These are phyloP conservation scores for Paraphoma chrysanthemicola DNA, from an alignment of 2,329 filamentous ascomycete species.

Conservation along the genomic window DNA sequence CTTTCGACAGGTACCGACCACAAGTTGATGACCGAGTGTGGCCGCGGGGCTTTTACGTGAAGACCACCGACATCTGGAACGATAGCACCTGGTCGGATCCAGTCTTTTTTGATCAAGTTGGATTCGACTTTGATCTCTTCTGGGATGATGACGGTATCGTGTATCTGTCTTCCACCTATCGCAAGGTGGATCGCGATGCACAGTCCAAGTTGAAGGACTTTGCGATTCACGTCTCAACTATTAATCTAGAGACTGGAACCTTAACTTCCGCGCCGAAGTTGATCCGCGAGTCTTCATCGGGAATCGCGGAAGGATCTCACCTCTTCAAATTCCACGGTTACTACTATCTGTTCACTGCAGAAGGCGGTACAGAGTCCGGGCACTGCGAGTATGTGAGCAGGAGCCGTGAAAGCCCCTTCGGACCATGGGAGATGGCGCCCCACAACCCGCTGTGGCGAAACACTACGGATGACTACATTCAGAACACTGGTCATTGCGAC, in stretches of 20 bases:
- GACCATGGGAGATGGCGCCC: conserved; percentile 44
- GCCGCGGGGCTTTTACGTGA: conserved; percentile 58
- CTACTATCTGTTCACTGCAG: conserved; percentile 40
- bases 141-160: conserved; percentile 63
- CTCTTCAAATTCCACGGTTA: conserved; percentile 33
- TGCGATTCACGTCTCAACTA: conserved; percentile 37
- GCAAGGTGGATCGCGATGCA: conserved; percentile 20
- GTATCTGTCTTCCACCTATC: conserved; percentile 46
- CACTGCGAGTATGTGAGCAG: conserved; percentile 60
- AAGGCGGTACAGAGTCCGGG: conserved; percentile 44
- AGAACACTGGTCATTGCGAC: conserved; percentile 36
- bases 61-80: conserved; percentile 24
- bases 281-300: conserved; percentile 32
- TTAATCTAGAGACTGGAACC: conserved; percentile 41
- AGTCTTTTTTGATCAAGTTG: conserved; percentile 30
- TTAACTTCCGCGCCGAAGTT: conserved; percentile 20
- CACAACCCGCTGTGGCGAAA: conserved; percentile 48
- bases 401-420: conserved; percentile 51
- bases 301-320: conserved; percentile 45
- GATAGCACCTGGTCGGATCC: conserved; percentile 29
- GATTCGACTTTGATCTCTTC: conserved; percentile 47
- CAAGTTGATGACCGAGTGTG: conserved; percentile 47
- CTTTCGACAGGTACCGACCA: conserved; percentile 31
- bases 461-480: conserved; percentile 42
- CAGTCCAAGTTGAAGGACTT: conserved; percentile 28